These are phyloP conservation scores for Plasmodium gallinaceum DNA, from an alignment of 169 alveolate genomes.

Conservation along the genomic window DNA sequence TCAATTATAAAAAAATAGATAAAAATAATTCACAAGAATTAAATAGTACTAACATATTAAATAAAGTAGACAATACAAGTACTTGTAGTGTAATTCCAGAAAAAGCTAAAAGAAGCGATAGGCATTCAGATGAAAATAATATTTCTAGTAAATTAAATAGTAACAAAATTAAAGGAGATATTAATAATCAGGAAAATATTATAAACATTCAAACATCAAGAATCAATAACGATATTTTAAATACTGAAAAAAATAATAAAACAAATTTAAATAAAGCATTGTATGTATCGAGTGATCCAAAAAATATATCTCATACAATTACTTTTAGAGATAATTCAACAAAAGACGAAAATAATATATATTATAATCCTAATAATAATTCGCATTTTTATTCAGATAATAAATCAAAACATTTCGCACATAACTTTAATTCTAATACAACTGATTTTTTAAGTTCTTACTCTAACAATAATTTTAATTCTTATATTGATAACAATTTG, in stretches of 20 bases:
- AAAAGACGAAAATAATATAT: slow-evolving; percentile 25
- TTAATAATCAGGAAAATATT: slow-evolving; percentile 6
- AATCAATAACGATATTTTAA: slow-evolving; percentile 11
- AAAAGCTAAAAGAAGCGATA: slow-evolving; percentile 11
- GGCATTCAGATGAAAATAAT: slow-evolving; percentile 22
- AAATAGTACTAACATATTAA: slow-evolving; percentile 16
- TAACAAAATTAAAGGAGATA: slow-evolving; percentile 18
- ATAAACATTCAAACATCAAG: slow-evolving; percentile 12
- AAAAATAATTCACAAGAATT: slow-evolving; percentile 29
- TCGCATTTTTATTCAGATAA: slow-evolving; percentile 21
- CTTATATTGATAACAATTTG: slow-evolving; percentile 7
- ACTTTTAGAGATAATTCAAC: slow-evolving; percentile 22
- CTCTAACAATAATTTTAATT: neutral
- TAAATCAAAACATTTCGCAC: neutral
- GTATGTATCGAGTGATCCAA: slow-evolving; percentile 1
- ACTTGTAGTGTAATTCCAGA: neutral
- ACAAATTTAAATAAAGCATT: slow-evolving; percentile 2
- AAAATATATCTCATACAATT: neutral
- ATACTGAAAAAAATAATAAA: slow-evolving; percentile 16
- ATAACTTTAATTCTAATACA: slow-evolving; percentile 8
- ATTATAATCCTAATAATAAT: slow-evolving; percentile 1
- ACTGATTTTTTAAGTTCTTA: slow-evolving; percentile 5
- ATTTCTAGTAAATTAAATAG: slow-evolving; percentile 32
- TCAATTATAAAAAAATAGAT: slow-evolving; percentile 19
- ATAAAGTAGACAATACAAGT: slow-evolving; percentile 9